Evolutionary conservation across 805 yeast genomes (phyloP).

Genomic region (Metschnikowia reukaufii): DNA sequence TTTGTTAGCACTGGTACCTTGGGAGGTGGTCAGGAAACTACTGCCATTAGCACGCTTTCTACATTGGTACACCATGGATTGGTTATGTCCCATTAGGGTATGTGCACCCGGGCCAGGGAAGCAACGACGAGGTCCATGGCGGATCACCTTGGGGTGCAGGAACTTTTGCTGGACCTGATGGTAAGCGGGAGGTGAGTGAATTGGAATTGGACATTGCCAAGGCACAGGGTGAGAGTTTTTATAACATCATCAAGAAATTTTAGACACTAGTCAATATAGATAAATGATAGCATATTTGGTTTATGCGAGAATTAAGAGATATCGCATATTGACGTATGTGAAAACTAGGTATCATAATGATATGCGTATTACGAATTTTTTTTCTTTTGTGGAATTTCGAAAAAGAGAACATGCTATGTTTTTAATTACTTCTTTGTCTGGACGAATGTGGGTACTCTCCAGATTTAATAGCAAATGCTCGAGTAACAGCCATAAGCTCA

Average conservation of each 20-base stretch:
- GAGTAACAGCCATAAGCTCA: too few relatives aligned
- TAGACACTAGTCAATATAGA: too few relatives aligned
- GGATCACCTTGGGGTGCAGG: conserved; percentile 91
- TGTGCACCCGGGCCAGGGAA: conserved; percentile 55
- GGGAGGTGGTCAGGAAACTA: conserved; percentile 80
- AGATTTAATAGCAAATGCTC: too few relatives aligned
- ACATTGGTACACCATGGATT: conserved; percentile 75
- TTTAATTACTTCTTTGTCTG: too few relatives aligned
- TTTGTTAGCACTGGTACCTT: conserved; percentile 70
- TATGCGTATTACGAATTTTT: too few relatives aligned
- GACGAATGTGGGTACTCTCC: too few relatives aligned
- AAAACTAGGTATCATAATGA: too few relatives aligned
- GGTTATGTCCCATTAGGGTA: conserved; percentile 78
- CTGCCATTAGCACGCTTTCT: conserved; percentile 58
- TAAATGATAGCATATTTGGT: too few relatives aligned
- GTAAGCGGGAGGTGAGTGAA: conserved; percentile 64
- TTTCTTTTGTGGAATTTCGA: too few relatives aligned
- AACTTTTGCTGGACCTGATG: conserved; percentile 70
- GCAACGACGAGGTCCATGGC: conserved; percentile 70
- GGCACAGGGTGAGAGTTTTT: conserved; percentile 69
- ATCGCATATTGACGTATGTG: too few relatives aligned
- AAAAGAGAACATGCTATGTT: too few relatives aligned
- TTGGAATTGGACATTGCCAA: conserved; percentile 65
- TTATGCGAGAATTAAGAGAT: too few relatives aligned
- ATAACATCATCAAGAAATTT: conserved; percentile 30